phyloP scores from a whole-genome alignment of 1,284 basidiomycete species.

The Trichosporon sp. region DNA sequence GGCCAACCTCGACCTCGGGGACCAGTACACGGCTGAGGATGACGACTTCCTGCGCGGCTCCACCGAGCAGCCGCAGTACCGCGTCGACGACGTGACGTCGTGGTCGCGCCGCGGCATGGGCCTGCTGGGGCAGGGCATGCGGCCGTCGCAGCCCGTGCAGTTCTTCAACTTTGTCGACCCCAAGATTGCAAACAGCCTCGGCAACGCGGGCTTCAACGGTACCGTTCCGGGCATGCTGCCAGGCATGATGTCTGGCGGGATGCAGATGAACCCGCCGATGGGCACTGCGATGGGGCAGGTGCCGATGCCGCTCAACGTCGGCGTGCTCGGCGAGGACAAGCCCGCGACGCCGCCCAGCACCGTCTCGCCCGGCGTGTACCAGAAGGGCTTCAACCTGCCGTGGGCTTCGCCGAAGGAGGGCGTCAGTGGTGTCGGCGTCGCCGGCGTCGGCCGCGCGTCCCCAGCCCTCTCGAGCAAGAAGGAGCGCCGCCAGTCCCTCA shows the following conservation, averaged over 20 bases:
- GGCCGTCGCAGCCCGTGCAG: neutral
- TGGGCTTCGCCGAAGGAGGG: neutral
- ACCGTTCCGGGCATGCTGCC: neutral
- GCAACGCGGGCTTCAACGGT: neutral
- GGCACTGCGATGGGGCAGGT: neutral
- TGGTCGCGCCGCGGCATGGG: slow-evolving; percentile 25
- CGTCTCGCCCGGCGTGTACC: slow-evolving; percentile 26
- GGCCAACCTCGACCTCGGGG: neutral
- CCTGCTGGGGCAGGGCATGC: slow-evolving; percentile 14
- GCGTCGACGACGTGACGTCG: slow-evolving; percentile 17
- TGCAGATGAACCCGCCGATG: neutral
- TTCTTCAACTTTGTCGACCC: neutral
- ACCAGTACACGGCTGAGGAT: neutral
- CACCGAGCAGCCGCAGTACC: slow-evolving; percentile 16
- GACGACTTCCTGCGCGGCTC: slow-evolving; percentile 25
- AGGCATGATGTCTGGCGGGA: neutral
- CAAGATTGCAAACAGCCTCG: neutral
- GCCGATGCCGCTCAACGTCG: neutral
- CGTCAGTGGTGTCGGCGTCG: neutral
- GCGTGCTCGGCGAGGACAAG: neutral
- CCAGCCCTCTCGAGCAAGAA: slow-evolving; percentile 3
- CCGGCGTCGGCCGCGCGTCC: neutral
- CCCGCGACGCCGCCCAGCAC: slow-evolving; percentile 8
- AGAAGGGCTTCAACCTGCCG: neutral
- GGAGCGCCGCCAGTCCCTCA: slow-evolving; percentile 6